Evolutionary conservation across 1,284 basidiomycete species (phyloP).

Genomic region (Sanguinoderma infundibulare): DNA sequence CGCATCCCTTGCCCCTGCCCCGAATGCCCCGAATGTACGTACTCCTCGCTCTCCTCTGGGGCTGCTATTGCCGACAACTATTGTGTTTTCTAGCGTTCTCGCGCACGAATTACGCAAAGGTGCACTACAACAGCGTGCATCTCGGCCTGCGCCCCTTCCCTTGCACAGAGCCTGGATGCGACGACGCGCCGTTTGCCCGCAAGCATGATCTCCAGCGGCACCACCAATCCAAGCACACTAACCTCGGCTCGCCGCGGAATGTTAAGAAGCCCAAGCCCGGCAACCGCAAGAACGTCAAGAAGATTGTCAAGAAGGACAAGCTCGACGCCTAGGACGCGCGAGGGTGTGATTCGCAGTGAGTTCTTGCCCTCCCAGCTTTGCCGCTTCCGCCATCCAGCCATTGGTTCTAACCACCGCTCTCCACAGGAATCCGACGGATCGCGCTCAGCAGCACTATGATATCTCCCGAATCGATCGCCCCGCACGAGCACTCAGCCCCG

Average conservation of each 20-base stretch:
- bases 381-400: neutral
- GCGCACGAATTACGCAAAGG: conserved; percentile 15
- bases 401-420: neutral
- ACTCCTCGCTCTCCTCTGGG: neutral
- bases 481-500: neutral
- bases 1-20: conserved; percentile 4
- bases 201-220: conserved; percentile 17
- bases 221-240: conserved; percentile 11
- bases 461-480: conserved; percentile 10
- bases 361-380: neutral
- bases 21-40: neutral
- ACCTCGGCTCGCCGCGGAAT: conserved; percentile 13
- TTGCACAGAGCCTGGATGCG: conserved; percentile 8
- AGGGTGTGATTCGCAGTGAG: conserved; percentile 14
- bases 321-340: neutral
- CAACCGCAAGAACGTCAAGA: neutral
- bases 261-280: neutral
- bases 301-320: neutral
- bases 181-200: conserved; percentile 9
- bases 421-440: conserved; percentile 1
- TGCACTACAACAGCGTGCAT: conserved; percentile 17
- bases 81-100: conserved; percentile 8
- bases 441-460: conserved; percentile 1
- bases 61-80: neutral
- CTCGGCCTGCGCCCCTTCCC: neutral